Base-by-base conservation (phyloP, 805 yeast genomes). In the Candida easanensis region DNA sequence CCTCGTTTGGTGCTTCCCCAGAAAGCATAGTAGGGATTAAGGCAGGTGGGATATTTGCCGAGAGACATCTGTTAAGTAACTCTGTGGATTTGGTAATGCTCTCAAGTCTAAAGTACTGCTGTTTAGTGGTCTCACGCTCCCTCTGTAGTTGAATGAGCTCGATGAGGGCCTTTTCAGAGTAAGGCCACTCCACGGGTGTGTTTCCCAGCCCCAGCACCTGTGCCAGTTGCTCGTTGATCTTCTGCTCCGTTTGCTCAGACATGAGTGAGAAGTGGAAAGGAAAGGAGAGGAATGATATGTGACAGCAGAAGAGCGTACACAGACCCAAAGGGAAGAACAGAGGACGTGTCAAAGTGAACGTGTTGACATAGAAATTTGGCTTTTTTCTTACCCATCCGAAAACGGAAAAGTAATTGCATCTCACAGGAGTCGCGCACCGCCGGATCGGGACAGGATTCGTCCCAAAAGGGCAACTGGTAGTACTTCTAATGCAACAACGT, bases 41-140 rank as follows among this genome's bases (percentile, higher is more conserved):
- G 38, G 73, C 62, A 1, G 80, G 68, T 0, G 96, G 93, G 2
- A 89, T 66, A 15, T 82, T 81, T 13, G 81, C 74, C 19, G 66
- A 66, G 5, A 76, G 55, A 0, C 95, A 90, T 13, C 70, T 65
- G 45, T 77, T 77, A 39, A 90, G 55, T 16, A 89, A 68, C 40
- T 82, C 82, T 25, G 84, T 63, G 18, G 84, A 74, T 43, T 76
- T 73, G 33, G 74, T 73, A 20, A 83, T 69, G 32, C 74, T 65
- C 57, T 89, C 96, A 17, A 82, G 66, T 41, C 73, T 75, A 59
- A 84, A 83, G 52, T 71, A 82, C 51, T 84, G 93, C 60, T 89
- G 96, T 51, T 83, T 84, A 2, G 97, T 84, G 34, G 75, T 71
- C 60, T 90, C 97, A 57, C 84, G 91, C 58, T 88, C 89, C 3